Conservation (phyloP, 2,329 filamentous ascomycete genomes). For the Mariannaea sp. region DNA sequence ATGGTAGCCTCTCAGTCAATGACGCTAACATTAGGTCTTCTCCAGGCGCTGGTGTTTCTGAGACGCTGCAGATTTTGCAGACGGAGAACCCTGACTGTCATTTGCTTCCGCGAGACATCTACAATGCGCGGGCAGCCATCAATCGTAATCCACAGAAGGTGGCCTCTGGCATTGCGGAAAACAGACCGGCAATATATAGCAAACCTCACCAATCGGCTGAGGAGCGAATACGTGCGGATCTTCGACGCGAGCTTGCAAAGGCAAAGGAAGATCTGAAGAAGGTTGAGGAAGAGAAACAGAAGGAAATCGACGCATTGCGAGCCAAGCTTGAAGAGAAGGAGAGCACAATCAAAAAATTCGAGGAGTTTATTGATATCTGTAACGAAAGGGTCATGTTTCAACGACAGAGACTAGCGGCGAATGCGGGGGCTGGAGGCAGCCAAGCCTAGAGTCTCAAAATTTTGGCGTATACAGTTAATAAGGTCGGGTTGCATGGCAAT, state of each 20-base stretch:
- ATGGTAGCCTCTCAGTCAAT: constrained; percentile 20
- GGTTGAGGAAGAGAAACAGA: constrained; percentile 59
- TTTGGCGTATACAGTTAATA: constrained; percentile 15
- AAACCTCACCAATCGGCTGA: constrained; percentile 67
- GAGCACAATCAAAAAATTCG: constrained; percentile 65
- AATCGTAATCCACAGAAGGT: constrained; percentile 68
- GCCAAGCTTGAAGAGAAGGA: constrained; percentile 67
- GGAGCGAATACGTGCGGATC: constrained; percentile 66
- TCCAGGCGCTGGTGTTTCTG: constrained; percentile 65
- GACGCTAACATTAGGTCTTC: constrained; percentile 42
- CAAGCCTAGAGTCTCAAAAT: constrained; percentile 30
- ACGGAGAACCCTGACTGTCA: constrained; percentile 67
- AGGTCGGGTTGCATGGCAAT: constrained; percentile 22
- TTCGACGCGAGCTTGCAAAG: constrained; percentile 64
- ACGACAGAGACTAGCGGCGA: constrained; percentile 55
- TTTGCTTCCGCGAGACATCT: constrained; percentile 67
- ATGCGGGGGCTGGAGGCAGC: constrained; percentile 34
- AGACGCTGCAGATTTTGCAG: constrained; percentile 70
- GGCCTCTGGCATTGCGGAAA: constrained; percentile 62
- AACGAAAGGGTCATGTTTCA: constrained; percentile 69
- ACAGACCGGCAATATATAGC: constrained; percentile 68
- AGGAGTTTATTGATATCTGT: constrained; percentile 73
- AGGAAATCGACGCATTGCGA: constrained; percentile 63
- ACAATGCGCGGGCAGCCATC: constrained; percentile 69
- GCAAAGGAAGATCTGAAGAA: constrained; percentile 61